Conservation (phyloP, 2,329 filamentous ascomycete genomes). For the Blastomyces parvus region DNA sequence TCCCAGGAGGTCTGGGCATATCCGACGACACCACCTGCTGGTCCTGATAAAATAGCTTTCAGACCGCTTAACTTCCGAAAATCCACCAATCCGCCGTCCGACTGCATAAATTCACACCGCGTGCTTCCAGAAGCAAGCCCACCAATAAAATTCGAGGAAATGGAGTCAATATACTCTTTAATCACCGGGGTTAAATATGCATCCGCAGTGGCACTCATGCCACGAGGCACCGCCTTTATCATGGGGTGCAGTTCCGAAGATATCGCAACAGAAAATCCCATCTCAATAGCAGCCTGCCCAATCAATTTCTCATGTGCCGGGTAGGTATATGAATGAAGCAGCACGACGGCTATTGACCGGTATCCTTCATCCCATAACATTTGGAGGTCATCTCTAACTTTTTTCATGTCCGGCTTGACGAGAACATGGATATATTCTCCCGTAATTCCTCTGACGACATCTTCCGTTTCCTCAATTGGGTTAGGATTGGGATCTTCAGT, state of each 20-base stretch:
- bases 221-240: constrained; percentile 73
- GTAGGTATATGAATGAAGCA: constrained; percentile 86
- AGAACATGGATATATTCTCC: constrained; percentile 62
- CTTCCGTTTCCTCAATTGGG: constrained; percentile 62
- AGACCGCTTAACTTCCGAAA: constrained; percentile 64
- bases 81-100: constrained; percentile 60
- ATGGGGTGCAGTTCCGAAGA: constrained; percentile 74
- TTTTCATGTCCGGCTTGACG: constrained; percentile 47
- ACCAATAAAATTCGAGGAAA: constrained; percentile 58
- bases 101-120: constrained; percentile 94
- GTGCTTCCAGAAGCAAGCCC: constrained; percentile 66
- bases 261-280: constrained; percentile 72
- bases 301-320: constrained; percentile 73
- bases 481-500: constrained; percentile 53
- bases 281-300: constrained; percentile 65
- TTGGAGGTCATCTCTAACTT: constrained; percentile 51
- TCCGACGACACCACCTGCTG: constrained; percentile 87
- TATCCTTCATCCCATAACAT: constrained; percentile 60
- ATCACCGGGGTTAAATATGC: constrained; percentile 73
- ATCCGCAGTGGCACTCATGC: constrained; percentile 68
- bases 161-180: constrained; percentile 57
- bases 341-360: constrained; percentile 70
- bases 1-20: constrained; percentile 91
- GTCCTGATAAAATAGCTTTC: constrained; percentile 79
- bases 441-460: constrained; percentile 49